Evolutionary conservation across 164 flowering plant genomes (phyloP).

Genomic region (Kingdonia uniflora): DNA sequence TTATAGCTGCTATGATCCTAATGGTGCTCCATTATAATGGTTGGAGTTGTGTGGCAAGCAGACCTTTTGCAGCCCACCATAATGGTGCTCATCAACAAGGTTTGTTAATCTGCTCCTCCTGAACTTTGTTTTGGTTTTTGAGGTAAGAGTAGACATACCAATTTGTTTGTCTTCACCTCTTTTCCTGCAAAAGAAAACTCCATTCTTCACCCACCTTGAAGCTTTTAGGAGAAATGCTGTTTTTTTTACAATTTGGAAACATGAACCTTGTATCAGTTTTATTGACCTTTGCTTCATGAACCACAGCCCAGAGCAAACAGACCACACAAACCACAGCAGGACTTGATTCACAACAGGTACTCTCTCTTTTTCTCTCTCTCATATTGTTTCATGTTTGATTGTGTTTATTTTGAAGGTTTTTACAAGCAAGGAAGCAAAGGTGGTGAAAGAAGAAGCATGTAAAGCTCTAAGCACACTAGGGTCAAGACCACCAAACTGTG

Average conservation of each 20-base stretch:
- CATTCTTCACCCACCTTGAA: too few species aligned
- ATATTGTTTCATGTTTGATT: not conserved
- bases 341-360: constrained; percentile 20
- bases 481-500: constrained; percentile 57
- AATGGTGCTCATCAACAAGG: constrained; percentile 12
- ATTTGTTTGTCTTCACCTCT: too few species aligned
- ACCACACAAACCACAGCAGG: not conserved
- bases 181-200: too few species aligned
- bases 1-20: constrained; percentile 5
- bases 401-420: constrained; percentile 8
- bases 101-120: not conserved
- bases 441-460: constrained; percentile 8
- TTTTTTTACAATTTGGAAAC: not conserved
- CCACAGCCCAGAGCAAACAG: constrained; percentile 13
- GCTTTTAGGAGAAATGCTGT: too few species aligned
- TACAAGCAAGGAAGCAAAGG: constrained; percentile 3
- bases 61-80: constrained; percentile 6
- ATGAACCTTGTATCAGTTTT: not conserved
- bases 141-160: too few species aligned
- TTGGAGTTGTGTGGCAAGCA: constrained; percentile 19
- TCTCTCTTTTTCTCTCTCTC: constrained; percentile 2
- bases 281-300: constrained; percentile 6
- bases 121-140: too few species aligned
- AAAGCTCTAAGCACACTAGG: constrained; percentile 32
- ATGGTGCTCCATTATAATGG: constrained; percentile 12